Conservation (phyloP, 2,329 filamentous ascomycete genomes). For the Phoma sp. region DNA sequence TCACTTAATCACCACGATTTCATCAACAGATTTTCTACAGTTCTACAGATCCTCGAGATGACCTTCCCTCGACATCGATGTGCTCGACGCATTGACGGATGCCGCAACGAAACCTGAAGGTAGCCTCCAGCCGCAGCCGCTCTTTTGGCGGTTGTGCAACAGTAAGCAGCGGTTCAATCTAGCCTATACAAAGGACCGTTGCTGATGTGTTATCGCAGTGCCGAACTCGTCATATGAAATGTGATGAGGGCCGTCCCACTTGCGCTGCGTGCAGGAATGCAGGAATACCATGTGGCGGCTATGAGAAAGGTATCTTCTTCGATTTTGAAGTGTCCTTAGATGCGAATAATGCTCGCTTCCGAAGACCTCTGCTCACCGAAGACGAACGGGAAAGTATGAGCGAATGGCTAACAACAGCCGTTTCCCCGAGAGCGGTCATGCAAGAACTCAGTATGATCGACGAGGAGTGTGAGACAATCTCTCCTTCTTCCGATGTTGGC, state of each 20-base stretch:
- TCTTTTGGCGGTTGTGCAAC: constrained; percentile 24
- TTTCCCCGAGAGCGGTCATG: constrained; percentile 36
- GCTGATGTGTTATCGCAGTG: constrained; percentile 32
- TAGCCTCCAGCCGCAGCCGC: constrained; percentile 8
- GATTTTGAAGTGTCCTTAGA: constrained; percentile 31
- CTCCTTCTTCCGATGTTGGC: constrained; percentile 11
- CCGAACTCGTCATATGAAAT: constrained; percentile 55
- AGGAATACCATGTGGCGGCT: constrained; percentile 51
- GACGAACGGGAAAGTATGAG: constrained; percentile 47
- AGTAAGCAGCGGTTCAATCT: constrained; percentile 1
- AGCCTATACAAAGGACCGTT: not conserved
- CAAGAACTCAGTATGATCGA: constrained; percentile 34
- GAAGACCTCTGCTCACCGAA: constrained; percentile 56
- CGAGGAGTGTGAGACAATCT: constrained; percentile 30
- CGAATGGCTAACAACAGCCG: constrained; percentile 43
- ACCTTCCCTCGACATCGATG: not conserved
- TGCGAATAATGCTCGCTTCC: constrained; percentile 38
- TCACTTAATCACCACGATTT: not conserved
- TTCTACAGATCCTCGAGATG: not conserved
- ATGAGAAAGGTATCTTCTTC: constrained; percentile 52
- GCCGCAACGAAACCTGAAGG: constrained; percentile 1
- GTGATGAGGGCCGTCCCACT: constrained; percentile 53
- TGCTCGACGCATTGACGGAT: not conserved
- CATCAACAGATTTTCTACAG: not conserved
- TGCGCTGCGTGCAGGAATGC: constrained; percentile 50